A percentile compares a stretch with the other conserved stretches of the same genome.
Conservation (phyloP, 2,329 filamentous ascomycete species). For the Trichoderma sp. region DNA sequence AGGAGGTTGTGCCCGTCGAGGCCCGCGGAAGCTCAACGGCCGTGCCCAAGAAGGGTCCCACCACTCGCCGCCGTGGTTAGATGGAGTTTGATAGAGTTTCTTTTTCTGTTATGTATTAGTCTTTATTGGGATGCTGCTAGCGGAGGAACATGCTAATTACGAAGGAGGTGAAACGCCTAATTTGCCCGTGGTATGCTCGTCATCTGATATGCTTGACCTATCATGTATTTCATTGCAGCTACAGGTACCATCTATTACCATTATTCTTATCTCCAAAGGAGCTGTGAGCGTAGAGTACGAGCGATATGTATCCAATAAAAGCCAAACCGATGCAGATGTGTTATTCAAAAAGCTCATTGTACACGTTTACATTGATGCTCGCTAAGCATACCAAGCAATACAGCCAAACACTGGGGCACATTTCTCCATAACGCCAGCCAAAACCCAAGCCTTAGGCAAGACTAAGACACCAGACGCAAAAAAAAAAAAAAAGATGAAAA, state of each 20-base stretch:
- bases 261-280: not conserved
- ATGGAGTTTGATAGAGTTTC: not conserved
- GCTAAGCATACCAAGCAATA: slow-evolving; percentile 3
- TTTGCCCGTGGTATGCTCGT: slow-evolving; percentile 5
- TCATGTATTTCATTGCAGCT: slow-evolving; percentile 9
- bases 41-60: slow-evolving; percentile 46
- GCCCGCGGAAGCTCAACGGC: slow-evolving; percentile 35
- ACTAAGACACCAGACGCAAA: too few relatives aligned
- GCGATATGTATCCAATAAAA: not conserved
- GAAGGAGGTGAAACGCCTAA: not conserved
- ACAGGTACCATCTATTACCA: slow-evolving; percentile 1
- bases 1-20: slow-evolving; percentile 35
- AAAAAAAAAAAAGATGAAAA: not conserved
- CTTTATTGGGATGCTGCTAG: slow-evolving; percentile 12
- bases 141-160: not conserved
- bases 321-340: not conserved
- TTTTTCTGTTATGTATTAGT: not conserved
- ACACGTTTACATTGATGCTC: not conserved
- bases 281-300: not conserved
- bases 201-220: slow-evolving; percentile 8
- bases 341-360: not conserved
- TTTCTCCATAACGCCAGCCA: slow-evolving; percentile 8
- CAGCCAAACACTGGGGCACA: slow-evolving; percentile 8
- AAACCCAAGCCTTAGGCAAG: too few relatives aligned
- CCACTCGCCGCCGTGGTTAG: slow-evolving; percentile 48